These are phyloP conservation scores for Hordeum vulgare DNA, from an alignment of 176 grass and related monocot genomes.

Conservation along the genomic window DNA sequence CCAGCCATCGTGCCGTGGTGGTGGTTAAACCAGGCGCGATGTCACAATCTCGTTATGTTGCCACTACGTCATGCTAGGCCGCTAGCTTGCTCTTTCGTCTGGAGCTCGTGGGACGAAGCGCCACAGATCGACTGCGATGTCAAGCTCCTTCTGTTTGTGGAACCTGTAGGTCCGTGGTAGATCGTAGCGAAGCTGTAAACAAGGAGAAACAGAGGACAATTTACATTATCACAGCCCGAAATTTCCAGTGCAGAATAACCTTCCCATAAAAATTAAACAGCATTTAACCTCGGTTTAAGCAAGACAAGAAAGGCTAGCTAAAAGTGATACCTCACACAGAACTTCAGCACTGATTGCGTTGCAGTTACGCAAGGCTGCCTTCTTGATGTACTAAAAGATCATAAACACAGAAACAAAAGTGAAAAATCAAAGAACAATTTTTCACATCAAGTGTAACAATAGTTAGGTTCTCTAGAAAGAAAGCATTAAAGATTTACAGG, in stretches of 20 bases:
- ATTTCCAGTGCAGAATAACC: not conserved
- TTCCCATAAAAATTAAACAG: not conserved
- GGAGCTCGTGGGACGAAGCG: slow-evolving; percentile 58
- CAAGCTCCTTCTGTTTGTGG: slow-evolving; percentile 75
- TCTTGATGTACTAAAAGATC: slow-evolving; percentile 65
- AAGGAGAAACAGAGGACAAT: not conserved
- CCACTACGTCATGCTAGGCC: not conserved
- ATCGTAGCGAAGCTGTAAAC: slow-evolving; percentile 65
- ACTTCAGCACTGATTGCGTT: slow-evolving; percentile 53
- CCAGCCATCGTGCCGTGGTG: not conserved
- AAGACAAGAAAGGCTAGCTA: not conserved
- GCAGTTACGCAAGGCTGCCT: slow-evolving; percentile 46
- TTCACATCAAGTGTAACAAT: not conserved
- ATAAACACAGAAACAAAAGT: not conserved
- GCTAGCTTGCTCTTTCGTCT: not conserved
- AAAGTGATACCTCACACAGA: slow-evolving; percentile 58
- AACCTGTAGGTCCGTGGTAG: slow-evolving; percentile 73
- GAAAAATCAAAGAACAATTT: not conserved
- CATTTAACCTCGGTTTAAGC: not conserved
- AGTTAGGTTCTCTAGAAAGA: not conserved
- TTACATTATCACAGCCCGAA: not conserved
- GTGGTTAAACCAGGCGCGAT: not conserved
- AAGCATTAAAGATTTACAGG: not conserved
- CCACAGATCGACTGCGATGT: slow-evolving; percentile 83
- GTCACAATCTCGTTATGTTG: not conserved